Conservation (phyloP, 768 basidiomycete species). For the Austroboletus eburneus region DNA sequence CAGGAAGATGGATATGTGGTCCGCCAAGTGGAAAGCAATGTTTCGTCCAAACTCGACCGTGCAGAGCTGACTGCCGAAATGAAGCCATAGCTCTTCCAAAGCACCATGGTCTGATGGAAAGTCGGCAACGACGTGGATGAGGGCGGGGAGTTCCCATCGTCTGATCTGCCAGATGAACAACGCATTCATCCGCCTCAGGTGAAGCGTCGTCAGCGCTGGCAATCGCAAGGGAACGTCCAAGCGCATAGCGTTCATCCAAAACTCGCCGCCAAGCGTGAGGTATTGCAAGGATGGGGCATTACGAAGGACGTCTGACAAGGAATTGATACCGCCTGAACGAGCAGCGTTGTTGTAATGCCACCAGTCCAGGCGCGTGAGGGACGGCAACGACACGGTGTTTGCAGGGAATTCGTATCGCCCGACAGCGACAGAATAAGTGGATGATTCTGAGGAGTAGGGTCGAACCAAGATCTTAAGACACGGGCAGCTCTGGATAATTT, state of each 20-base stretch:
- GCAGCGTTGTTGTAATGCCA: conserved; percentile 57
- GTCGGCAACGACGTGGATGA: conserved; percentile 51
- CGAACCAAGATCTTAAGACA: conserved; percentile 54
- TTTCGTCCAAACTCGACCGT: conserved; percentile 57
- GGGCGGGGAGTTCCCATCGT: conserved; percentile 50
- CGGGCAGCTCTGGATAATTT: conserved; percentile 47
- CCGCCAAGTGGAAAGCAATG: conserved; percentile 47
- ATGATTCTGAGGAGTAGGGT: conserved; percentile 31
- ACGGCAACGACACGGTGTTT: conserved; percentile 41
- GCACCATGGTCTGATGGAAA: conserved; percentile 36
- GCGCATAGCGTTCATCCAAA: conserved; percentile 25
- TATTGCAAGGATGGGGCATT: conserved; percentile 53
- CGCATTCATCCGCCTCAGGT: conserved; percentile 46
- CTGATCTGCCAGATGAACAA: conserved; percentile 47
- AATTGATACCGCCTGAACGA: conserved; percentile 63
- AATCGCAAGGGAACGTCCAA: conserved; percentile 33
- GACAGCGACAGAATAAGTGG: conserved; percentile 12
- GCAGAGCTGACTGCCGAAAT: conserved; percentile 46
- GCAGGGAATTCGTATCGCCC: conserved; percentile 53
- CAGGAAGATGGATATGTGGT: conserved; percentile 46
- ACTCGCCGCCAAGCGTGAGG: conserved; percentile 51
- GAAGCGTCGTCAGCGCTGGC: conserved; percentile 49
- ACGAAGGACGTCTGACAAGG: conserved; percentile 47
- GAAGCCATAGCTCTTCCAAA: conserved; percentile 45
- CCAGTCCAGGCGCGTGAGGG: conserved; percentile 64